Conservation (phyloP, 2,329 filamentous ascomycete species). For the Ascochyta koolunga region DNA sequence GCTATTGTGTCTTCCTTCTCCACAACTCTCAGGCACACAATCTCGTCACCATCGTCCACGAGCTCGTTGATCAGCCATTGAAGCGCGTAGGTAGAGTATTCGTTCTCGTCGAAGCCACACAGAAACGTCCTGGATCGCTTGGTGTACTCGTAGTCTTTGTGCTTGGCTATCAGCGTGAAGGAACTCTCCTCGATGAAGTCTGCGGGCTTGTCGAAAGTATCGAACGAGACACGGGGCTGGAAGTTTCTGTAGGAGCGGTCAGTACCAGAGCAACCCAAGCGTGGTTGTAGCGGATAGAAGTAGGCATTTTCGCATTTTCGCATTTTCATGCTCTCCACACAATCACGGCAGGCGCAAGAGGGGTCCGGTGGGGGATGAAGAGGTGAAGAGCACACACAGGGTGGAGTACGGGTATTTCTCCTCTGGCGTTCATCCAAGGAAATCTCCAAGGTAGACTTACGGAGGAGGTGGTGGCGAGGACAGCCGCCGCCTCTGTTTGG, state of each 20-base stretch:
- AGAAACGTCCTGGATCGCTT: constrained; percentile 86
- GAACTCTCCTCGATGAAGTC: constrained; percentile 65
- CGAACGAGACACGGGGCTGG: constrained; percentile 72
- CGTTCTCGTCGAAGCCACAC: constrained; percentile 87
- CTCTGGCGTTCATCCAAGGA: too few species aligned
- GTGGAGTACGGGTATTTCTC: too few species aligned
- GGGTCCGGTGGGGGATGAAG: too few species aligned
- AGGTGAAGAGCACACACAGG: too few species aligned
- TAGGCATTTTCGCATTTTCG: too few species aligned
- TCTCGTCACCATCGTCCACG: constrained; percentile 91
- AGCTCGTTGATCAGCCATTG: constrained; percentile 92
- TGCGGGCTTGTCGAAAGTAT: constrained; percentile 72
- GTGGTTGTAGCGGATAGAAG: too few species aligned
- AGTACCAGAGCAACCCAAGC: too few species aligned
- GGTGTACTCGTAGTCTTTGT: constrained; percentile 82
- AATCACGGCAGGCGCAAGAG: too few species aligned
- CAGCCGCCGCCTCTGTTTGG: constrained; percentile 43
- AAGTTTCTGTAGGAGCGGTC: constrained; percentile 58
- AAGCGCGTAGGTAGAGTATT: constrained; percentile 89
- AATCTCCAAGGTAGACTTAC: constrained; percentile 44
- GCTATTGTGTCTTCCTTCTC: constrained; percentile 79
- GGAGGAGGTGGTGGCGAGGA: constrained; percentile 51
- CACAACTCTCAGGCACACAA: constrained; percentile 86
- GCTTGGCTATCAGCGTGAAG: constrained; percentile 82
- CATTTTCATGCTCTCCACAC: too few species aligned